A percentile compares a stretch with the other conserved stretches of the same genome.
Evolutionary conservation across 495 filamentous ascomycete genomes (phyloP).

Genomic region (Xylaria curta): DNA sequence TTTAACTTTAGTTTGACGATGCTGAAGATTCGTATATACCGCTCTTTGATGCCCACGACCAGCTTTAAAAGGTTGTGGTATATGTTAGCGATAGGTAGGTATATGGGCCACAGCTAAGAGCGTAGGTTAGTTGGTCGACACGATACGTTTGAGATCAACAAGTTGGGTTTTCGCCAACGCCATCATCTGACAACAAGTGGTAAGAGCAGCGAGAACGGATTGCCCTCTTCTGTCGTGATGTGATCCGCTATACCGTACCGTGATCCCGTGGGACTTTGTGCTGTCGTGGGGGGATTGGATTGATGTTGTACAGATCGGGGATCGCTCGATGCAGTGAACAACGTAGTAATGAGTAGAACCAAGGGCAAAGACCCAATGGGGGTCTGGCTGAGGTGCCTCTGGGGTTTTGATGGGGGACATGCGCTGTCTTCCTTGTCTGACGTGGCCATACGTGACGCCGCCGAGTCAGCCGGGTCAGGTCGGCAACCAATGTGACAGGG

Average conservation of each 20-base stretch:
- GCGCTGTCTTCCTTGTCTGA: slow-evolving; percentile 28
- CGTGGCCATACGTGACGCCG: slow-evolving; percentile 27
- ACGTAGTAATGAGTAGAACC: slow-evolving; percentile 18
- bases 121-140: slow-evolving; percentile 18
- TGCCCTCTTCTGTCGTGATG: slow-evolving; percentile 9
- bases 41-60: background rate
- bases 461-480: slow-evolving; percentile 28
- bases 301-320: slow-evolving; percentile 27
- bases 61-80: slow-evolving; percentile 5
- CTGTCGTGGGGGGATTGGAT: slow-evolving; percentile 28
- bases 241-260: slow-evolving; percentile 26
- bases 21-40: background rate
- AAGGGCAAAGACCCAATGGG: slow-evolving; percentile 19
- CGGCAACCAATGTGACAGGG: slow-evolving; percentile 24
- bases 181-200: slow-evolving; percentile 24
- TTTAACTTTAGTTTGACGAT: background rate
- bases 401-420: slow-evolving; percentile 29
- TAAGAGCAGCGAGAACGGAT: slow-evolving; percentile 23
- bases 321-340: slow-evolving; percentile 20
- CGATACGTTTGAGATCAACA: slow-evolving; percentile 20
- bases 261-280: slow-evolving; percentile 23
- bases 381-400: slow-evolving; percentile 18
- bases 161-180: slow-evolving; percentile 22
- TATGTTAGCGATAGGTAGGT: slow-evolving; percentile 12
- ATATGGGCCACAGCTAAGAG: slow-evolving; percentile 1